Conservation (phyloP, 164 flowering plant species). For the Sextonia rubra region DNA sequence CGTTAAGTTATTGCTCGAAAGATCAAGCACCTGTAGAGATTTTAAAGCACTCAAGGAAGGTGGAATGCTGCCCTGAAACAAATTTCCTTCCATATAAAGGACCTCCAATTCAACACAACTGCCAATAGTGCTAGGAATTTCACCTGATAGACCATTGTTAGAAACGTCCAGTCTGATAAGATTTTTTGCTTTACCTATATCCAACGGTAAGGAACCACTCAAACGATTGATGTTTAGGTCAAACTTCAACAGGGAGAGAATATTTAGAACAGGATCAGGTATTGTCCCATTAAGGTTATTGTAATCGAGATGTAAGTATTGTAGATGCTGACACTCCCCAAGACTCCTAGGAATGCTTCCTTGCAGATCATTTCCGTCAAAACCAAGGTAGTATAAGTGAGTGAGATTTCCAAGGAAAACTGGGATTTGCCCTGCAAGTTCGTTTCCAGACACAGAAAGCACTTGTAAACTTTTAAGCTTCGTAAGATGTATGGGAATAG, state of each 20-base stretch:
- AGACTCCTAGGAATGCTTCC: slow-evolving; percentile 17
- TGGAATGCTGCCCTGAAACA: slow-evolving; percentile 25
- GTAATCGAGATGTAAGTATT: background rate
- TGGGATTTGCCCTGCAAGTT: slow-evolving; percentile 28
- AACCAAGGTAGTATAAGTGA: background rate
- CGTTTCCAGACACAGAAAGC: slow-evolving; percentile 10
- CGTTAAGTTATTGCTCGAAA: slow-evolving; percentile 28
- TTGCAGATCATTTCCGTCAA: slow-evolving; percentile 1
- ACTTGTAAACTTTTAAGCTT: slow-evolving; percentile 17
- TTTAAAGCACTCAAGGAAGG: slow-evolving; percentile 11
- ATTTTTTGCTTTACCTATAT: slow-evolving; percentile 17
- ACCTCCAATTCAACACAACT: slow-evolving; percentile 8
- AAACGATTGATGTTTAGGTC: slow-evolving; percentile 11
- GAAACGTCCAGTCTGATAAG: slow-evolving; percentile 15
- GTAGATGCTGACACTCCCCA: slow-evolving; percentile 20
- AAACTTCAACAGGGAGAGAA: slow-evolving; percentile 9
- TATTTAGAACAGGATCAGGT: slow-evolving; percentile 17
- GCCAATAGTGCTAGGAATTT: slow-evolving; percentile 20
- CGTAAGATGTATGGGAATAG: slow-evolving; percentile 21
- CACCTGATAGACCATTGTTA: slow-evolving; percentile 22
- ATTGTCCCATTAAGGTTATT: slow-evolving; percentile 22
- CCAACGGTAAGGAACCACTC: slow-evolving; percentile 17
- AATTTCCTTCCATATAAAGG: slow-evolving; percentile 20
- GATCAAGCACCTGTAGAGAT: slow-evolving; percentile 15
- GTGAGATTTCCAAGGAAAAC: slow-evolving; percentile 26